These are phyloP conservation scores for Multifurca ochricompacta DNA, from an alignment of 768 basidiomycete genomes.

Conservation along the genomic window DNA sequence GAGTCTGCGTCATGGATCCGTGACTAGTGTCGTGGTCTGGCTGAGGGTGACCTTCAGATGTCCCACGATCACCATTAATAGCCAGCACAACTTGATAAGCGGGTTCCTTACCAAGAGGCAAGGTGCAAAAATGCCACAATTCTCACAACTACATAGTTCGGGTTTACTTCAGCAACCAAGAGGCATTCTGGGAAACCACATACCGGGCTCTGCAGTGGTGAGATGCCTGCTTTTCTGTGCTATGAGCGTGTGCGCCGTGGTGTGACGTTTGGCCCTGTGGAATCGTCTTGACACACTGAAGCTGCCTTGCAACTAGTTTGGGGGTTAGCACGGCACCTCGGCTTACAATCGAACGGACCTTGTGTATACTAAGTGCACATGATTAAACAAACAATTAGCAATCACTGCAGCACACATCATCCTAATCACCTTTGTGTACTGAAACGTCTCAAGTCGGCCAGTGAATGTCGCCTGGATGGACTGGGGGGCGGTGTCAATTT, in stretches of 20 bases:
- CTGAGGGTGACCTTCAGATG: constrained; percentile 43
- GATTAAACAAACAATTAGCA: not conserved
- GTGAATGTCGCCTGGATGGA: constrained; percentile 57
- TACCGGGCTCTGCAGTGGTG: constrained; percentile 50
- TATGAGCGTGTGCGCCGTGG: constrained; percentile 42
- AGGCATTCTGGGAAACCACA: constrained; percentile 1
- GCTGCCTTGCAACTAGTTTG: constrained; percentile 39
- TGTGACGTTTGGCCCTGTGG: constrained; percentile 37
- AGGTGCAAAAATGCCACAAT: constrained; percentile 52
- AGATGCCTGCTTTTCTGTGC: constrained; percentile 33
- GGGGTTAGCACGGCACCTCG: not conserved
- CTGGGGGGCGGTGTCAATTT: constrained; percentile 51
- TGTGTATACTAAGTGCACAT: constrained; percentile 48
- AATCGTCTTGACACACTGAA: constrained; percentile 42
- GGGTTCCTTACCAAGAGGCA: constrained; percentile 40
- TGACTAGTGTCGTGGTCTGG: constrained; percentile 56
- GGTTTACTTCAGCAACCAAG: not conserved
- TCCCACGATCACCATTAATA: not conserved
- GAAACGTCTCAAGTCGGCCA: constrained; percentile 51
- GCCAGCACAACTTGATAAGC: not conserved
- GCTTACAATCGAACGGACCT: constrained; percentile 28
- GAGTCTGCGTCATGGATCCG: constrained; percentile 53
- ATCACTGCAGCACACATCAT: not conserved
- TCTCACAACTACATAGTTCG: constrained; percentile 36
- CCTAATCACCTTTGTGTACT: constrained; percentile 51